Evolutionary conservation across 768 basidiomycete genomes (phyloP), one percentile per base, ranked within the genome.

Genomic region (Leccinellum luteum): DNA sequence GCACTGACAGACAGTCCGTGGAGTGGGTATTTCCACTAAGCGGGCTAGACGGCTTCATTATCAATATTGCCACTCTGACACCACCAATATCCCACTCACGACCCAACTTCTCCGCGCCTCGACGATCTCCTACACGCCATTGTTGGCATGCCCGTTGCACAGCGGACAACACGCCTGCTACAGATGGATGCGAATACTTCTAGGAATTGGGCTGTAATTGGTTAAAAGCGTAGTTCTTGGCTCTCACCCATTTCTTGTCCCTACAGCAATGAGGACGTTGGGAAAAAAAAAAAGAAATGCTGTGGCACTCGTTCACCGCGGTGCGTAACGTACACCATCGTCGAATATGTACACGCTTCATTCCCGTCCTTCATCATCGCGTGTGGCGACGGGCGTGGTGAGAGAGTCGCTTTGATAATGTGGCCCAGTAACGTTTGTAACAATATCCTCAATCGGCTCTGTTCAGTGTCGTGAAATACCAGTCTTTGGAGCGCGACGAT

Each of bases 11-110:
- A 43, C 38, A 38, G 38, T 38, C 27, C 56, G 54, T 62, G 66
- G 63, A 58, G 66, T 55, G 58, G 31, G 32, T 57, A 62, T 56
- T 59, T 48, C 43, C 28, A 56, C 9, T 23, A 32, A 27, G 27
- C 50, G n/a, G 55, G 30, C 9, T 27, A 28, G 25, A 31, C 48
- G 55, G 30, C 47, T 54, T 45, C 52, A 41, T 51, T 31, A 49
- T 17, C 27, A 21, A 27, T 27, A 28, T 49, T 45, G 6, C 60
- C 51, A n/a, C n/a, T 30, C 35, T 31, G 31, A 21, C 28, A 14
- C 35, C 30, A 27, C 47, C 21, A 47, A 48, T 47, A 27, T n/a
- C 41, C 12, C 21, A 54, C 49, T 49, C 57, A 51, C 52, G 25
- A 47, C 32, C 23, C 14, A 28, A 14, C 56, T 54, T 56, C 62